Evolutionary conservation across 139 green algal species (phyloP).

Genomic region (Ettlia oleoabundans): DNA sequence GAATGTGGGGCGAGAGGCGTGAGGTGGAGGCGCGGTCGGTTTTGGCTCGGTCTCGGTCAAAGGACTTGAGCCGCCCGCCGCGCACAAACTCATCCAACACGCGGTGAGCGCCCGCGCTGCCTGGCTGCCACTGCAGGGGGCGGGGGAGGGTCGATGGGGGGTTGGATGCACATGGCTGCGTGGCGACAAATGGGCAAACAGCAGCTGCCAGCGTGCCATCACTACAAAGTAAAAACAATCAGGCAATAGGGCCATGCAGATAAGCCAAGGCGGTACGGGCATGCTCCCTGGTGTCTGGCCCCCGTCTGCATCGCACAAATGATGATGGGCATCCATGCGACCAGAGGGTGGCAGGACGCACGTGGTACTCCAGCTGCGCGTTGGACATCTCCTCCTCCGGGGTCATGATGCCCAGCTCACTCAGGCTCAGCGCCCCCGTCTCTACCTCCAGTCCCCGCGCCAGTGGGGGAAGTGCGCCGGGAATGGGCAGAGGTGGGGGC

Average conservation of each 20-base stretch:
- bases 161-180: no score
- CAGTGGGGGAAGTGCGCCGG: conserved; percentile 52
- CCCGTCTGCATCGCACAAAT: no score
- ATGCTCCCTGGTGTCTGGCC: no score
- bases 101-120: conserved; percentile 57
- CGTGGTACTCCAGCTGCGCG: conserved; percentile 76
- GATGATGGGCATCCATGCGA: no score
- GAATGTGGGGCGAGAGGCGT: conserved; percentile 91
- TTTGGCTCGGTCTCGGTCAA: conserved; percentile 78
- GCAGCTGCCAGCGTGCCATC: no score
- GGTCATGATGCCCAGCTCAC: conserved; percentile 77
- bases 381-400: conserved; percentile 75
- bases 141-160: not conserved
- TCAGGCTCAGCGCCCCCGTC: conserved; percentile 38
- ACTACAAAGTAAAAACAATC: no score
- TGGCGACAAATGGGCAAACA: no score
- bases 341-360: conserved; percentile 17
- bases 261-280: not conserved
- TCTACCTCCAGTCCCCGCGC: not conserved
- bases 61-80: conserved; percentile 61
- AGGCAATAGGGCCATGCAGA: no score
- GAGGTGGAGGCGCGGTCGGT: conserved; percentile 83
- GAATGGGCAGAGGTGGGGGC: conserved; percentile 59
- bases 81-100: conserved; percentile 77
- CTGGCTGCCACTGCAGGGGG: conserved; percentile 77